phyloP scores from a whole-genome alignment of 805 yeast species.

The Teunomyces barrocoloradensis region DNA sequence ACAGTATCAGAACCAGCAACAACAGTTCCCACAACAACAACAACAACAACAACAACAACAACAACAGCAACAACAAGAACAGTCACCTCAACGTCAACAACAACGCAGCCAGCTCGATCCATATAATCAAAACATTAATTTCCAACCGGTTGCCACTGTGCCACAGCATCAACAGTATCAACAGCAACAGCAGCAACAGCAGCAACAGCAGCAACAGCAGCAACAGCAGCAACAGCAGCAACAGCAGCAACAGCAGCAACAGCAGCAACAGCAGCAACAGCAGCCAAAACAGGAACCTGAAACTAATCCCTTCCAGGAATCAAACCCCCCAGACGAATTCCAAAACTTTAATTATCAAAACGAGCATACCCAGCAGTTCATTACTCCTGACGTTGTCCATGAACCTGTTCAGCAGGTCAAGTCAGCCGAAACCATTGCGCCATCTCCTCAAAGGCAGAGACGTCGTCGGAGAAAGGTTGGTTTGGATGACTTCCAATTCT shows the following conservation, averaged over 20 bases:
- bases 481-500: constrained; percentile 87
- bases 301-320: constrained; percentile 6
- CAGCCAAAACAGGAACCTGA: constrained; percentile 4
- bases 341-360: constrained; percentile 29
- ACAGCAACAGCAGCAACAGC: neutral
- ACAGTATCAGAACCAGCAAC: constrained; percentile 8
- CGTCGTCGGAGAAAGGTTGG: constrained; percentile 72
- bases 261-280: too few relatives aligned
- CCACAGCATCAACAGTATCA: neutral
- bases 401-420: neutral
- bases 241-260: neutral
- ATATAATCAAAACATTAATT: constrained; percentile 7
- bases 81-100: constrained; percentile 14
- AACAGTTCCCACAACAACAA: constrained; percentile 9
- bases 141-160: constrained; percentile 1
- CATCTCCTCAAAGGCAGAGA: constrained; percentile 24
- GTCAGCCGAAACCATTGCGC: neutral
- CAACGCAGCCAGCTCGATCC: constrained; percentile 12
- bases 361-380: constrained; percentile 14
- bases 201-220: too few relatives aligned
- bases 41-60: constrained; percentile 19
- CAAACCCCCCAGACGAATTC: constrained; percentile 10
- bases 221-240: neutral
- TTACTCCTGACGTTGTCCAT: constrained; percentile 11
- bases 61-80: constrained; percentile 18